These are phyloP conservation scores for Leccinum subgranulosum DNA, from an alignment of 768 basidiomycete genomes.

Conservation along the genomic window DNA sequence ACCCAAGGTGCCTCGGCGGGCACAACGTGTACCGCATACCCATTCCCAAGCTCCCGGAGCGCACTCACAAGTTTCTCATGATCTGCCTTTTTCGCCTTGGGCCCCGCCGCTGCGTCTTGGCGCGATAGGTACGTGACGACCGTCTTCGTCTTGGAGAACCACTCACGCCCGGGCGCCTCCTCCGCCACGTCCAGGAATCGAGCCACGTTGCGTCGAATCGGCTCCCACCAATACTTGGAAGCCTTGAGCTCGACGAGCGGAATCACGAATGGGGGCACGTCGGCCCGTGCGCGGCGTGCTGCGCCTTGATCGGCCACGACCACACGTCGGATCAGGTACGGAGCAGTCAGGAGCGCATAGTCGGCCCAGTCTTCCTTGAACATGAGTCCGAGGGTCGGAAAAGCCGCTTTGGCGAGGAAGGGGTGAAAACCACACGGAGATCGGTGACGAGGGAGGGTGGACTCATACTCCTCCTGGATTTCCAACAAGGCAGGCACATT, in stretches of 20 bases:
- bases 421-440: constrained; percentile 69
- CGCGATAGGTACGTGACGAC: constrained; percentile 67
- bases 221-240: constrained; percentile 69
- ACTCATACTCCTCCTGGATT: constrained; percentile 28
- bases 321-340: constrained; percentile 72
- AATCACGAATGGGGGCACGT: constrained; percentile 33
- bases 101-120: constrained; percentile 49
- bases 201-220: constrained; percentile 43
- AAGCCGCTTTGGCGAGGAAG: constrained; percentile 66
- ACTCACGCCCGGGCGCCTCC: constrained; percentile 12
- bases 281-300: constrained; percentile 37
- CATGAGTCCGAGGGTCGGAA: constrained; percentile 64
- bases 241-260: constrained; percentile 41
- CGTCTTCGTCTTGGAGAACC: constrained; percentile 32
- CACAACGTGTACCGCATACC: constrained; percentile 56
- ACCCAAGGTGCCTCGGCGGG: constrained; percentile 54
- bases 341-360: constrained; percentile 60
- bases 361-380: constrained; percentile 79
- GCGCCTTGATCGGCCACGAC: constrained; percentile 78
- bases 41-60: constrained; percentile 49
- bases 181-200: constrained; percentile 39
- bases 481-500: constrained; percentile 57
- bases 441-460: constrained; percentile 38
- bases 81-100: constrained; percentile 51
- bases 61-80: constrained; percentile 61